Evolutionary conservation across 495 filamentous ascomycete genomes (phyloP).

Genomic region (Annulohypoxylon bovei): DNA sequence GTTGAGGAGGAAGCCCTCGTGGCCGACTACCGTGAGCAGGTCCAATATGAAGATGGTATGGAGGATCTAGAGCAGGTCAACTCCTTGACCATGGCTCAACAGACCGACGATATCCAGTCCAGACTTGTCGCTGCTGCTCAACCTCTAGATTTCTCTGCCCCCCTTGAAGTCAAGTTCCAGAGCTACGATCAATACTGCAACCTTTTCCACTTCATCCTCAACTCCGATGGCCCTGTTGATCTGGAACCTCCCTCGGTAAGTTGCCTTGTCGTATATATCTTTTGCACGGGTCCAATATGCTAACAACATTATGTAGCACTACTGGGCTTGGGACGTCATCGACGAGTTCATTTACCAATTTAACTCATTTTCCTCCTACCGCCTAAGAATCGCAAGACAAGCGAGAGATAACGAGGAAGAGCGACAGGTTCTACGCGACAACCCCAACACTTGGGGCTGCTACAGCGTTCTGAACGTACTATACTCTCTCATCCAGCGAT

Average conservation of each 20-base stretch:
- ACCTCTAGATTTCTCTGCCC: slow-evolving; percentile 93
- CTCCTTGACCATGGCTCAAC: slow-evolving; percentile 61
- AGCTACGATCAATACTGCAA: slow-evolving; percentile 99
- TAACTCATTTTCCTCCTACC: slow-evolving; percentile 98
- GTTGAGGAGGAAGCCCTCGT: slow-evolving; percentile 93
- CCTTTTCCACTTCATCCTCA: slow-evolving; percentile 98
- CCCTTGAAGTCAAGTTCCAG: slow-evolving; percentile 92
- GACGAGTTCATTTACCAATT: slow-evolving; percentile 99
- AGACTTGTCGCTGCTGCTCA: slow-evolving; percentile 89
- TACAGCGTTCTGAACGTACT: slow-evolving; percentile 99
- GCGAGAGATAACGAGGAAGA: slow-evolving; percentile 84
- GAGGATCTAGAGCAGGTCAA: slow-evolving; percentile 76
- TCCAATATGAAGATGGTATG: slow-evolving; percentile 86
- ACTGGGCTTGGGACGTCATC: slow-evolving; percentile 99
- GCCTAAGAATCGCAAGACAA: slow-evolving; percentile 87
- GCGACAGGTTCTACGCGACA: slow-evolving; percentile 87
- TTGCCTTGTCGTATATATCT: slow-evolving; percentile 30
- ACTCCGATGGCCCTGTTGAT: slow-evolving; percentile 97
- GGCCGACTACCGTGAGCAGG: slow-evolving; percentile 94
- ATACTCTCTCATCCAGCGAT: slow-evolving; percentile 97
- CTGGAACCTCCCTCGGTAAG: slow-evolving; percentile 93
- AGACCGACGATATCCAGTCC: slow-evolving; percentile 85
- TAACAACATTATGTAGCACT: slow-evolving; percentile 71
- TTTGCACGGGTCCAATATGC: slow-evolving; percentile 25
- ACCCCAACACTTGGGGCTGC: slow-evolving; percentile 99